Conservation (phyloP, 768 basidiomycete species). For the Mycena galericulata region DNA sequence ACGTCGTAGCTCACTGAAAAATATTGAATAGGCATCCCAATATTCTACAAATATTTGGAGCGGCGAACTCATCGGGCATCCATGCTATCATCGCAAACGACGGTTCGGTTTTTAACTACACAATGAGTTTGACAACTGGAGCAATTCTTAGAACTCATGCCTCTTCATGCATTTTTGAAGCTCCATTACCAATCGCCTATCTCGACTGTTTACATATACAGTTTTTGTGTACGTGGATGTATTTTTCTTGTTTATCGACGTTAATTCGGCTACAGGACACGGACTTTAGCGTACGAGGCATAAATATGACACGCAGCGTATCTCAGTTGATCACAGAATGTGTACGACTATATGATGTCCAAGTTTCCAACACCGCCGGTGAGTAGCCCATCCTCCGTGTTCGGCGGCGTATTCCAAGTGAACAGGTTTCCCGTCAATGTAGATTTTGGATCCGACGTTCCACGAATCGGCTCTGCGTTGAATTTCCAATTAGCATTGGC, state of each 20-base stretch:
- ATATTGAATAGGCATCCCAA: background rate
- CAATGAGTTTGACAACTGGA: accelerated
- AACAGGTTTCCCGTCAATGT: no score
- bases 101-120: background rate
- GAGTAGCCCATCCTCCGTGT: background rate
- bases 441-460: background rate
- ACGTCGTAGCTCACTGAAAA: no score
- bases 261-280: background rate
- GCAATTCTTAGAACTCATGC: conserved; percentile 10
- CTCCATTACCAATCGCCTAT: background rate
- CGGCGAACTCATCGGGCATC: background rate
- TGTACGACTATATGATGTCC: no score
- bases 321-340: no score
- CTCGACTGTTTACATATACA: background rate
- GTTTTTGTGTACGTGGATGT: background rate
- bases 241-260: no score
- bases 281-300: background rate
- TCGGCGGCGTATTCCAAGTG: accelerated
- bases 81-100: conserved; percentile 6
- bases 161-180: background rate
- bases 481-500: background rate
- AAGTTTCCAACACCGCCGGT: no score
- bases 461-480: background rate
- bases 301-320: no score
- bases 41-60: background rate